phyloP scores from a whole-genome alignment of 768 basidiomycete genomes.

The Lyophyllum shimeji region DNA sequence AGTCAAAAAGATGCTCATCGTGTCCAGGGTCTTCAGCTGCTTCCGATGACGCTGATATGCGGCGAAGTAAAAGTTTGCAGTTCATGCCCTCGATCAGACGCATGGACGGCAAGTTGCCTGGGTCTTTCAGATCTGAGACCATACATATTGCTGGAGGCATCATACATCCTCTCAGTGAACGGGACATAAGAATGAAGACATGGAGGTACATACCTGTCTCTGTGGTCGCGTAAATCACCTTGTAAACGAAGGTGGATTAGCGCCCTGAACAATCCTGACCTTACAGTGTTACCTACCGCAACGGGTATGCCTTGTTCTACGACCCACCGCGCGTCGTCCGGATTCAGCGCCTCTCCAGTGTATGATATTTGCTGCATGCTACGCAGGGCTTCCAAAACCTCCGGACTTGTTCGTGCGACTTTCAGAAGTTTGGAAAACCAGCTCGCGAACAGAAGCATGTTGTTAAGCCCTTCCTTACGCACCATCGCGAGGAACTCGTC shows the following conservation, averaged over 20 bases:
- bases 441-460: conserved; percentile 4
- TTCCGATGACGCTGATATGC: not conserved
- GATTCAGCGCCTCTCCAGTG: conserved; percentile 10
- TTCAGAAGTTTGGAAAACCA: conserved; percentile 2
- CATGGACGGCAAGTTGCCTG: conserved; percentile 2
- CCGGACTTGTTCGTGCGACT: conserved; percentile 1
- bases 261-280: not conserved
- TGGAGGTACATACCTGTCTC: not conserved
- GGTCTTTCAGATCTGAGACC: conserved; percentile 6
- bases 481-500: conserved; percentile 11
- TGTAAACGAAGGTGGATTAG: not conserved
- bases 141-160: conserved; percentile 1
- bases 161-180: not conserved
- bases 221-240: conserved; percentile 11
- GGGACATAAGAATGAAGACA: no score
- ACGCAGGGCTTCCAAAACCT: conserved; percentile 5
- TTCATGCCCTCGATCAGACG: not conserved
- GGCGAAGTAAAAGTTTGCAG: not conserved
- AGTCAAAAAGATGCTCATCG: not conserved
- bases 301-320: conserved; percentile 8
- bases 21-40: not conserved
- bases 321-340: conserved; percentile 7
- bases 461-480: conserved; percentile 4
- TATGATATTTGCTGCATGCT: conserved; percentile 10
- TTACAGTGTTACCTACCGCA: not conserved